These are phyloP conservation scores for Alternaria brassicicola DNA, from an alignment of 2,329 filamentous ascomycete genomes.

Conservation along the genomic window DNA sequence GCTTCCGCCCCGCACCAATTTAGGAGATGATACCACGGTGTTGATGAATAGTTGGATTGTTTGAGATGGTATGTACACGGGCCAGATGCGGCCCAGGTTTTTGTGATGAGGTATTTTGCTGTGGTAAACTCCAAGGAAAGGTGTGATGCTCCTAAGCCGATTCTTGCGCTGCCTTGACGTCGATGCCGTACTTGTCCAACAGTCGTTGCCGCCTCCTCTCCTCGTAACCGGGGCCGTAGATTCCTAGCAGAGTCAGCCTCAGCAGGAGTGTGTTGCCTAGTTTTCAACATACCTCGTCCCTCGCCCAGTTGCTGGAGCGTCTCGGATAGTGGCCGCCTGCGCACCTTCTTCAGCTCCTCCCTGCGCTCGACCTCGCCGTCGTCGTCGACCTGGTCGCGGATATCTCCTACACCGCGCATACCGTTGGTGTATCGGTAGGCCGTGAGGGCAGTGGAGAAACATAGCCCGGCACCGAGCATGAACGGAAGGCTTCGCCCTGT, in stretches of 20 bases:
- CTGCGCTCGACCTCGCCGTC: conserved; percentile 78
- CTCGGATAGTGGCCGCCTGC: conserved; percentile 76
- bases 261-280: neutral
- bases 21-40: neutral
- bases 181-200: conserved; percentile 86
- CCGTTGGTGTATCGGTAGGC: conserved; percentile 73
- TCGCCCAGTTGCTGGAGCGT: conserved; percentile 83
- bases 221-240: conserved; percentile 80
- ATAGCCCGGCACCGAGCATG: conserved; percentile 70
- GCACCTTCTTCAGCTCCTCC: conserved; percentile 73
- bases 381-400: conserved; percentile 61
- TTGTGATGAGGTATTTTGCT: conserved; percentile 19
- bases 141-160: conserved; percentile 18
- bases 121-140: conserved; percentile 30
- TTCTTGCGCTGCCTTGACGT: conserved; percentile 60
- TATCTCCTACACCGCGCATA: conserved; percentile 56
- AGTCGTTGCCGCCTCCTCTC: conserved; percentile 82
- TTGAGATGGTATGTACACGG: conserved; percentile 27
- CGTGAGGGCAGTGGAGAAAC: conserved; percentile 63
- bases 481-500: conserved; percentile 70
- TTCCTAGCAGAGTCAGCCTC: conserved; percentile 63
- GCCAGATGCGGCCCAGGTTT: conserved; percentile 15
- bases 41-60: conserved; percentile 4
- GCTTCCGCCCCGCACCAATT: neutral
- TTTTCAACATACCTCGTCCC: conserved; percentile 72